Percentiles rank a stretch among this genome's conserved stretches.
These are phyloP conservation scores for Fusarium domesticum DNA, from an alignment of 2,329 filamentous ascomycete species.

Conservation along the genomic window DNA sequence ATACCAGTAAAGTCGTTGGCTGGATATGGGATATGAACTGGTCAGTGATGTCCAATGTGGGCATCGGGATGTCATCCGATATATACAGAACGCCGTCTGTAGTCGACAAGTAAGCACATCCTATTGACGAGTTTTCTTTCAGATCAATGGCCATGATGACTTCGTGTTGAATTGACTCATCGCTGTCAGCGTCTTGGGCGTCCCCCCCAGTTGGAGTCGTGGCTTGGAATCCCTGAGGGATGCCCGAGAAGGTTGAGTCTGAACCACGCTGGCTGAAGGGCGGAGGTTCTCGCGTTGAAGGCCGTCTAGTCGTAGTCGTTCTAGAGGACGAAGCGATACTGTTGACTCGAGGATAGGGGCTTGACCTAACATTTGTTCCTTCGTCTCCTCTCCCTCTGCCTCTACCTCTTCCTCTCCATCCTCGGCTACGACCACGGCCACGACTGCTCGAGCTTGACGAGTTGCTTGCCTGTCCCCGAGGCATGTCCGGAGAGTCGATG, in stretches of 20 bases:
- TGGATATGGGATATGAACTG: conserved; percentile 53
- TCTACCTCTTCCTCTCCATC: neutral
- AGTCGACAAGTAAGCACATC: conserved; percentile 80
- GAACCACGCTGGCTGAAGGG: neutral
- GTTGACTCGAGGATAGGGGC: neutral
- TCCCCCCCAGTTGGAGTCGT: neutral
- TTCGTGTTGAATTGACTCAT: conserved; percentile 42
- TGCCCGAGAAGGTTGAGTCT: too few species aligned
- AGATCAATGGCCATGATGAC: conserved; percentile 79
- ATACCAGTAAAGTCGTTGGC: conserved; percentile 55
- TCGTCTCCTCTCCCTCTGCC: neutral
- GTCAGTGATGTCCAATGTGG: conserved; percentile 66
- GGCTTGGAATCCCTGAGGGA: too few species aligned
- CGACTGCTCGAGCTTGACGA: conserved; percentile 7
- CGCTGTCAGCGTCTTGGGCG: conserved; percentile 7
- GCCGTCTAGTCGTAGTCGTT: conserved; percentile 1
- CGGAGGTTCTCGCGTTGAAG: neutral
- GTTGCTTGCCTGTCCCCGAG: conserved; percentile 7
- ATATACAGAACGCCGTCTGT: conserved; percentile 68
- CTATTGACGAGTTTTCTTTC: conserved; percentile 66
- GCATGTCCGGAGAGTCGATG: too few species aligned
- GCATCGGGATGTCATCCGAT: conserved; percentile 71
- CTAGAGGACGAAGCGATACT: conserved; percentile 10
- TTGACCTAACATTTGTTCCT: neutral
- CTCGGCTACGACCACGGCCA: conserved; percentile 8